Base-by-base conservation (phyloP, 2,329 filamentous ascomycete genomes). In the Fusarium cicatricum region DNA sequence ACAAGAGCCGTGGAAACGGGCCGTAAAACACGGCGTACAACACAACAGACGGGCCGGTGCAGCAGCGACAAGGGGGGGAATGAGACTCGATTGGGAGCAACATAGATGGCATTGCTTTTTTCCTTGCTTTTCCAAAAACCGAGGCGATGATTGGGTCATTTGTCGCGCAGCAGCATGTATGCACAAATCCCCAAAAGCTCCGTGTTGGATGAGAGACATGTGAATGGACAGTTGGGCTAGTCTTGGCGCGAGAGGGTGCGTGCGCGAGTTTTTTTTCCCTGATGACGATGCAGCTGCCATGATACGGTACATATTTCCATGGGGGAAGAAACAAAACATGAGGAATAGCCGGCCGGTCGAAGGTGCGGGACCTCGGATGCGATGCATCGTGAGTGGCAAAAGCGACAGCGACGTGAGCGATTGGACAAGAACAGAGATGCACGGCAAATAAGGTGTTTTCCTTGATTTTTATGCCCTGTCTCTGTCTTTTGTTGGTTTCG, bases 31-130 rank as follows among this genome's bases (percentile, higher is more conserved):
- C 60, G 60, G 56, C 48, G 56, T 58, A 43, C 39, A 39, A 37
- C 28, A 60, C 52, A 42, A 49, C 47, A 56, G 48, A 64, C 60
- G 60, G 60, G 41, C 60, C 60, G 60, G 60, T 58, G 60, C 60
- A 64, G 60, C 60, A 64, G 37, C 46, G 45, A 64, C 56, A 45
- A 58, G 60, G 60, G 56, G 26, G 26, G n/a, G n/a, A n/a, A n/a
- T 15, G 39, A 51, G 39, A 38, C 23, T 29, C 26, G 29, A 17
- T 33, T 14, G 23, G 32, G 43, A 17, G 28, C 28, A 36, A 33
- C 21, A 21, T 4, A 26, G 23, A 48, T 33, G 19, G 21, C 49
- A 17, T 54, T 54, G 29, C 39, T 44, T 26, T 21, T 29, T 31
- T 23, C 16, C 21, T 38, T 28, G 29, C 16, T 47, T 33, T 33